Percentiles rank a stretch among this genome's conserved stretches.
phyloP scores from a whole-genome alignment of 2,329 filamentous ascomycete species.

The Pezizomycotina sp. region DNA sequence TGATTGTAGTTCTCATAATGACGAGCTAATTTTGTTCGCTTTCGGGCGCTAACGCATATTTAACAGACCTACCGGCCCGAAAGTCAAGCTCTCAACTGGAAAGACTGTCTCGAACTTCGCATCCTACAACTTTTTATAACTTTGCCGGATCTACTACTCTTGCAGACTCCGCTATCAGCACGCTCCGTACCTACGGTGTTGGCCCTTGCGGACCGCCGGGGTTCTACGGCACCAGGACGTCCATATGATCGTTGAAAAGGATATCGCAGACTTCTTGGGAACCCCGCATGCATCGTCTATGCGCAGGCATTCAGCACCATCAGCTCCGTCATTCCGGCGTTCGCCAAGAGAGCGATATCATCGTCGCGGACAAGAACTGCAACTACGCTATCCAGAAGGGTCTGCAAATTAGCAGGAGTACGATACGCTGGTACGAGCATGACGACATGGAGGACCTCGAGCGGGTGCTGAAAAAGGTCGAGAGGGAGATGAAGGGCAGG shows the following conservation, averaged over 20 bases:
- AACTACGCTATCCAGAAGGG: slow-evolving; percentile 92
- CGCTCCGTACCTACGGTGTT: slow-evolving; percentile 85
- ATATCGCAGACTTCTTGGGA: slow-evolving; percentile 84
- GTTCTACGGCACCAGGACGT: slow-evolving; percentile 98
- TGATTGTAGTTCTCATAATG: slow-evolving; percentile 2
- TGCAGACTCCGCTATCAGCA: slow-evolving; percentile 88
- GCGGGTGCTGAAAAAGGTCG: slow-evolving; percentile 64
- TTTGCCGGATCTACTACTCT: slow-evolving; percentile 82
- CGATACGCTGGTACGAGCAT: slow-evolving; percentile 84
- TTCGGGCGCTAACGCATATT: slow-evolving; percentile 4
- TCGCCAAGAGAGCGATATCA: slow-evolving; percentile 92
- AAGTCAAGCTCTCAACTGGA: slow-evolving; percentile 62
- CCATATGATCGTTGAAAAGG: slow-evolving; percentile 89
- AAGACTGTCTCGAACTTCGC: slow-evolving; percentile 85
- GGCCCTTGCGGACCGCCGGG: slow-evolving; percentile 92
- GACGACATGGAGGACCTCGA: slow-evolving; percentile 92
- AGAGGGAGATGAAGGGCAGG: slow-evolving; percentile 71
- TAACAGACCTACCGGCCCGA: slow-evolving; percentile 66
- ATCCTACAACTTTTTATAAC: slow-evolving; percentile 95
- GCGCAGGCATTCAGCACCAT: slow-evolving; percentile 93
- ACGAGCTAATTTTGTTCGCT: not conserved
- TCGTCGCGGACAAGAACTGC: slow-evolving; percentile 82
- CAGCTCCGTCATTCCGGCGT: slow-evolving; percentile 88
- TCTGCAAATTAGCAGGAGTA: slow-evolving; percentile 80
- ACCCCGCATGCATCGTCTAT: slow-evolving; percentile 81